Evolutionary conservation across 495 filamentous ascomycete genomes (phyloP).

Genomic region (Astrothelium macrocarpum): DNA sequence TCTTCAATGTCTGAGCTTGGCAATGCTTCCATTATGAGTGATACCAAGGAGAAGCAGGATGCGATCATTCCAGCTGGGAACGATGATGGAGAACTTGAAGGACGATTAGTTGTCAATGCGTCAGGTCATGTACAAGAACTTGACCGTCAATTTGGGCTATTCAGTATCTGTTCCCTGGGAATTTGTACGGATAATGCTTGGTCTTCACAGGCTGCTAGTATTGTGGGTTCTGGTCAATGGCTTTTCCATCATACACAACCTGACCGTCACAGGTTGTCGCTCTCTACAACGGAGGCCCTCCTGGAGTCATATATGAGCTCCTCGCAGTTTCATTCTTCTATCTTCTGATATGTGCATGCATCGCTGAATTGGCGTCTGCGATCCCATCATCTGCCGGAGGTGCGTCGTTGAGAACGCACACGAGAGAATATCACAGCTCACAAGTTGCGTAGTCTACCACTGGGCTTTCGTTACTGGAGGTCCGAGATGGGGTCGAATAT

Average conservation of each 20-base stretch:
- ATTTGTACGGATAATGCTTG: conserved; percentile 49
- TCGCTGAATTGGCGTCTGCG: conserved; percentile 63
- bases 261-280: conserved; percentile 7
- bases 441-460: conserved; percentile 48
- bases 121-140: conserved; percentile 50
- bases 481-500: conserved; percentile 10
- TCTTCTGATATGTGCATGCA: conserved; percentile 38
- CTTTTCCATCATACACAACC: not conserved
- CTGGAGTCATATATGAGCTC: conserved; percentile 48
- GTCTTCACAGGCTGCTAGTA: conserved; percentile 46
- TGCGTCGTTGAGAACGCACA: not conserved
- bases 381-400: conserved; percentile 57
- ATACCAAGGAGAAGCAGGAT: conserved; percentile 12
- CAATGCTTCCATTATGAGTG: not conserved
- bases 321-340: conserved; percentile 48
- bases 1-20: not conserved
- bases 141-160: conserved; percentile 46
- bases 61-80: conserved; percentile 11
- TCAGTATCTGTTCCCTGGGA: conserved; percentile 45
- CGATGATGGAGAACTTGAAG: not conserved
- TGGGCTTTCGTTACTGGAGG: conserved; percentile 61
- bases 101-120: conserved; percentile 35
- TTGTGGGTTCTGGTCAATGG: conserved; percentile 26
- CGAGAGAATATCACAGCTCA: not conserved
- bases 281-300: conserved; percentile 45